Evolutionary conservation across 768 basidiomycete genomes (phyloP).

Genomic region (Boletellus ananas): DNA sequence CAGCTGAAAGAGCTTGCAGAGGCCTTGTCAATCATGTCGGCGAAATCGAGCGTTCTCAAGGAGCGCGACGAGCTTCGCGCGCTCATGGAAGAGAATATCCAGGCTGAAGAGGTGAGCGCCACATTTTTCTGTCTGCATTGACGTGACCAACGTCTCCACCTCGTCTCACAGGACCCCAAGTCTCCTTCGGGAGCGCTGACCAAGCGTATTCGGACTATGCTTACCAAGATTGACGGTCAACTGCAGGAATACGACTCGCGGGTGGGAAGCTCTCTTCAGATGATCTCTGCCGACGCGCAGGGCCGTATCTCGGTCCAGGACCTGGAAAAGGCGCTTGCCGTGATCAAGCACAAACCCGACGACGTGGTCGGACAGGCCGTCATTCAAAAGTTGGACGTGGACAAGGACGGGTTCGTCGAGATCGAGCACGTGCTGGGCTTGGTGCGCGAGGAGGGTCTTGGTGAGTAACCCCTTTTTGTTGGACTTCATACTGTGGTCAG

Average conservation of each 20-base stretch:
- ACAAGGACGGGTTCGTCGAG: constrained; percentile 94
- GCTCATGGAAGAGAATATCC: constrained; percentile 92
- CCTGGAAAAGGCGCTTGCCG: constrained; percentile 83
- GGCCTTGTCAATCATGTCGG: constrained; percentile 84
- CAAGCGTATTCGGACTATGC: constrained; percentile 93
- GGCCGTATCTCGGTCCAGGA: constrained; percentile 89
- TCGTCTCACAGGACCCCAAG: constrained; percentile 57
- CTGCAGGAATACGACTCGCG: constrained; percentile 88
- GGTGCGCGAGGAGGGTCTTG: constrained; percentile 83
- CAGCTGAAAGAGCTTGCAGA: constrained; percentile 93
- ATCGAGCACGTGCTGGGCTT: constrained; percentile 90
- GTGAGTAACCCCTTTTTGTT: constrained; percentile 35
- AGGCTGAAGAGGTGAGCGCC: constrained; percentile 70
- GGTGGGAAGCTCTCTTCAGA: constrained; percentile 79
- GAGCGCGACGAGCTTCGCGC: constrained; percentile 88
- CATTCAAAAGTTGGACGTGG: constrained; percentile 91
- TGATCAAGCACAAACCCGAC: constrained; percentile 91
- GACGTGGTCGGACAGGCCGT: constrained; percentile 85
- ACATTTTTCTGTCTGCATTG: neutral
- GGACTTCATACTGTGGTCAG: neutral
- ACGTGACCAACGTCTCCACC: neutral
- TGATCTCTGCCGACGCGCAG: constrained; percentile 80
- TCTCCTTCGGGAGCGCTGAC: constrained; percentile 85
- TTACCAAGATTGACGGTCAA: constrained; percentile 92
- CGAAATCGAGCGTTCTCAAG: constrained; percentile 92